Base-by-base conservation (phyloP, 1,284 basidiomycete genomes). In the Ganoderma leucocontextum region DNA sequence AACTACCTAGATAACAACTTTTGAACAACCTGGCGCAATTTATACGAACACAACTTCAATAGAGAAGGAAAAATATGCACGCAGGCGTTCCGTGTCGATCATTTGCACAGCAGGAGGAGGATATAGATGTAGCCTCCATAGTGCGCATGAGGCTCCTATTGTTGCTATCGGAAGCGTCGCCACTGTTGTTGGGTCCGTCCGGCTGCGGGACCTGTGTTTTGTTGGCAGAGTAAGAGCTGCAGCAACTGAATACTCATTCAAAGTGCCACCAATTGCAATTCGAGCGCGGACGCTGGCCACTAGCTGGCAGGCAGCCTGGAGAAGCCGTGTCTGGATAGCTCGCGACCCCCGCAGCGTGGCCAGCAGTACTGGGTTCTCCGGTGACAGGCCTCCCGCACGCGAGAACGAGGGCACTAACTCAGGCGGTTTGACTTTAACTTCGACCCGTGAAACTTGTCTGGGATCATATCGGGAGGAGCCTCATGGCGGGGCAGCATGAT, bases 381-480 rank as follows among this genome's bases (percentile, higher is more conserved):
- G n/a, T 38, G 19, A 22, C 35, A 36, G 5, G 25, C 53, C 29
- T 1, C 55, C 13, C 8, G 19, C n/a, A 25, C n/a, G 38, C 38
- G 58, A 60, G 58, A 60, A 41, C 4, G 22, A 60, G 58, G 58
- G 58, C 58, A 41, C 58, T 15, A 60, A 60, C 58, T 42, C 9
- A 60, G 41, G 36, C 36, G 38, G 58, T 25, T 60, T 60, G 58
- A 19, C 38, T 60, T 13, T 29, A 38, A 22, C 22, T 60, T 38
- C 58, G 58, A 39, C 58, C 19, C 10, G 44, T 22, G 44, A 47
- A 47, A 7, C n/a, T n/a, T n/a, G n/a, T 22, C 47, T 49, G 47
- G 25, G 47, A 49, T 42, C 36, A 29, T 29, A 29, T 29, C 58
- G 58, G n/a, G 10, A 36, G 17, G 10, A 4, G 36, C 2, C 38